Conservation (phyloP, 345 rosid species). For the Stellera chamaejasme region DNA sequence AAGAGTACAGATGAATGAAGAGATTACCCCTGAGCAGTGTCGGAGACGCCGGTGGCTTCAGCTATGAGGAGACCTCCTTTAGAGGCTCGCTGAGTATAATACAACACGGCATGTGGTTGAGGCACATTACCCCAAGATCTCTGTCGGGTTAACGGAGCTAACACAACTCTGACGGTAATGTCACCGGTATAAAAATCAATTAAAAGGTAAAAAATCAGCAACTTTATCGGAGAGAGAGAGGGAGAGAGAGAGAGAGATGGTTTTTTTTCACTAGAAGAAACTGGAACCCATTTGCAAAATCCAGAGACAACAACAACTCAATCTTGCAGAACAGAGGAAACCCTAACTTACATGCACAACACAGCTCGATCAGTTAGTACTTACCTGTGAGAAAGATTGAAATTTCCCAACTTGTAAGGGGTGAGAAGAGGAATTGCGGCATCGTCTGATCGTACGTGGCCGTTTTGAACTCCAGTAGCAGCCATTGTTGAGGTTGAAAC, state of each 20-base stretch:
- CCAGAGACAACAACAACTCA: background rate
- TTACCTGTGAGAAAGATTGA: conserved; percentile 11
- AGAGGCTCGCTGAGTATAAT: conserved; percentile 61
- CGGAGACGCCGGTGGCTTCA: conserved; percentile 60
- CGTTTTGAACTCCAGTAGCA: too few relatives aligned
- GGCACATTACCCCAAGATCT: conserved; percentile 52
- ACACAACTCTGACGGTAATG: conserved; percentile 31
- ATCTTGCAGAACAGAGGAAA: background rate
- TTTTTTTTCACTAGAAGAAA: too few relatives aligned
- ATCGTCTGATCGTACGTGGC: too few relatives aligned
- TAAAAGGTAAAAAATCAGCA: too few relatives aligned
- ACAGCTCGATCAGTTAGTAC: too few relatives aligned
- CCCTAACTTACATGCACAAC: too few relatives aligned
- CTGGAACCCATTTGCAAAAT: background rate
- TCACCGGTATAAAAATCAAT: too few relatives aligned
- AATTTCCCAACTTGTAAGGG: conserved; percentile 12
- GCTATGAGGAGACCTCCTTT: conserved; percentile 52
- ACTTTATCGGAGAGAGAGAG: too few relatives aligned
- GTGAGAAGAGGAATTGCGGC: background rate
- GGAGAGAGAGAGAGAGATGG: too few relatives aligned
- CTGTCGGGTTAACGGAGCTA: conserved; percentile 55
- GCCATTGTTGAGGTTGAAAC: too few relatives aligned
- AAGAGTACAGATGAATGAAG: background rate
- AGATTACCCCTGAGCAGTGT: conserved; percentile 49
- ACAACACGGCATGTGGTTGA: conserved; percentile 60